A percentile compares a stretch with the other conserved stretches of the same genome.
phyloP scores from a whole-genome alignment of 2,329 filamentous ascomycete species.

The Emergomyces orientalis region DNA sequence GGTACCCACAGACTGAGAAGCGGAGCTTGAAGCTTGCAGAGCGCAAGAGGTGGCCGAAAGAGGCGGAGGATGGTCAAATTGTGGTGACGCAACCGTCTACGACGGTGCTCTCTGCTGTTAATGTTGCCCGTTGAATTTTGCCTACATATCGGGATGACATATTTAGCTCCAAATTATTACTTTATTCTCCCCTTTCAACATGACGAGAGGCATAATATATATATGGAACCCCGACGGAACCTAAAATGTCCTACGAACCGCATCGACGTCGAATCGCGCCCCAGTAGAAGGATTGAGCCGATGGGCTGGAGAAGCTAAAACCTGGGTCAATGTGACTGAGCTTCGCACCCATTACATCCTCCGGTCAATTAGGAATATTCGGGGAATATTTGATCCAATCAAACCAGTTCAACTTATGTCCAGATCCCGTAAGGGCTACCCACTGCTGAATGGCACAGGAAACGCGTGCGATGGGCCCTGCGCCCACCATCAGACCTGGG shows the following conservation, averaged over 20 bases:
- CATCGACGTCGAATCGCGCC: too few species aligned
- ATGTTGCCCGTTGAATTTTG: background rate
- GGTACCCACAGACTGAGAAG: conserved; percentile 49
- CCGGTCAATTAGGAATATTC: background rate
- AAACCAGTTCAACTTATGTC: background rate
- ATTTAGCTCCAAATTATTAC: too few species aligned
- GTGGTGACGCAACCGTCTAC: background rate
- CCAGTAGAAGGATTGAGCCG: background rate
- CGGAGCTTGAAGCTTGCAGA: conserved; percentile 29
- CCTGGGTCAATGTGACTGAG: background rate
- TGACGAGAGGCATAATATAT: too few species aligned
- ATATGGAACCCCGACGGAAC: too few species aligned
- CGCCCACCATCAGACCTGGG: background rate
- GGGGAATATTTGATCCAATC: background rate
- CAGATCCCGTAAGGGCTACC: background rate
- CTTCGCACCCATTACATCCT: background rate
- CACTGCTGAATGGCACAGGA: background rate
- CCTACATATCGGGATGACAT: too few species aligned
- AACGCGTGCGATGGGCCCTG: background rate
- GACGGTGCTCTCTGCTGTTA: background rate
- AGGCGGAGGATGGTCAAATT: background rate
- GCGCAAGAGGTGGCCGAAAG: conserved; percentile 20
- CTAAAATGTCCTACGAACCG: too few species aligned
- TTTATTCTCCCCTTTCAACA: too few species aligned
- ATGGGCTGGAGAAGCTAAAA: background rate